Base-by-base conservation (phyloP, 2,329 filamentous ascomycete genomes). In the Colletotrichum caudatum region DNA sequence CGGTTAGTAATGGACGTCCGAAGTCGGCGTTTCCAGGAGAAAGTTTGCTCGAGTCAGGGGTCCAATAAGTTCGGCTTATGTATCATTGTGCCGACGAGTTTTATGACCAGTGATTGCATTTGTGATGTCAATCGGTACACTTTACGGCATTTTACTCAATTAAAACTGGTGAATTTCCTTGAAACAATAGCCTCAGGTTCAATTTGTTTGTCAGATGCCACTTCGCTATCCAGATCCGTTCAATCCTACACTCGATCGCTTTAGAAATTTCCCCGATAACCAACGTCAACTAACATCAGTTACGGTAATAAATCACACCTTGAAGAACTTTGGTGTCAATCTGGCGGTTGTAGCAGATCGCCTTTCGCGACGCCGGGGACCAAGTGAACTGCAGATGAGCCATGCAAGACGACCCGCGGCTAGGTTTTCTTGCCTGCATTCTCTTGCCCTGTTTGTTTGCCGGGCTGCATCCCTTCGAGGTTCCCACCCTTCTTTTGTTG, bases 401-500 rank as follows among this genome's bases (percentile, higher is more conserved):
- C 29, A 37, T 50, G 5, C 44, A 35, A 35, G 44, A 26, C 7
- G 18, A 18, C n/a, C 14, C 1, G 5, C n/a, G 11, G 23, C 57
- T 57, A 70, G 6, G 39, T 44, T 37, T 62, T 68, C 26, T 67
- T 58, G 26, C 64, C 51, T 1, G 23, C 9, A 18, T 68, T 68
- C 16, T 68, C 58, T 11, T 62, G 41, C 7, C 64, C 68, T 11
- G 23, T 56, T 16, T 35, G 37, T 6, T 39, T 35, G n/a, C 14
- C 29, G 3, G 39, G 26, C 6, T 51, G 58, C 41, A 37, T 26
- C 2, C 62, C 64, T 44, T 63, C 68, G 14, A 71, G 64, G 44
- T 20, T 65, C 5, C 18, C 64, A 14, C 20, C 16, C 37, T 71
- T 71, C 44, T 63, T 58, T 37, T 68, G 64, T 29, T 71, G 54